These are phyloP conservation scores for Periconia sp. DNA, from an alignment of 2,329 filamentous ascomycete species.

Conservation along the genomic window DNA sequence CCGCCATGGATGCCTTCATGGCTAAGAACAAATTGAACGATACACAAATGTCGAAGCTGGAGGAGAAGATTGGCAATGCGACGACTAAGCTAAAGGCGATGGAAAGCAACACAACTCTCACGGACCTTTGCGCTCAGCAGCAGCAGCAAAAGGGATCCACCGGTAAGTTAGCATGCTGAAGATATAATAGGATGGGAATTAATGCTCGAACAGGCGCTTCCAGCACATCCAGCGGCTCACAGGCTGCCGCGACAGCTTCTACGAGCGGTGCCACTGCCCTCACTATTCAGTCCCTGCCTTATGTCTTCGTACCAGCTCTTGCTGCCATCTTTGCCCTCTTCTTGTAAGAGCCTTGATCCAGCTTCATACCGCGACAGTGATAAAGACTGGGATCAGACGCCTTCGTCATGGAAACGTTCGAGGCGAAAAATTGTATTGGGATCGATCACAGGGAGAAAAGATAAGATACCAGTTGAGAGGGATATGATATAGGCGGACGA, in stretches of 20 bases:
- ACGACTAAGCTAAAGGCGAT: conserved; percentile 27
- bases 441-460: too few relatives aligned
- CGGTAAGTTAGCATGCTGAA: too few relatives aligned
- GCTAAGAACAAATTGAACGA: conserved; percentile 28
- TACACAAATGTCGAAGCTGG: conserved; percentile 25
- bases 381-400: too few relatives aligned
- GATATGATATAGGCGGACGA: too few relatives aligned
- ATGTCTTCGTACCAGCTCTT: conserved; percentile 21
- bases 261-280: conserved; percentile 17
- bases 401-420: too few relatives aligned
- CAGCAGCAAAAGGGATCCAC: conserved; percentile 21
- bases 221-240: not conserved
- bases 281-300: conserved; percentile 20
- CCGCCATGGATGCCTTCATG: conserved; percentile 28
- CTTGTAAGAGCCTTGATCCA: too few relatives aligned
- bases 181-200: not conserved
- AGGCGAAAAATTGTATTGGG: too few relatives aligned
- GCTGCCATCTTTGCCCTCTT: conserved; percentile 22
- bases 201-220: not conserved
- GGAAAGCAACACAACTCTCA: conserved; percentile 35
- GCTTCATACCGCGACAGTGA: too few relatives aligned
- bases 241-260: conserved; percentile 4
- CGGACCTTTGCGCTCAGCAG: conserved; percentile 24
- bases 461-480: too few relatives aligned
- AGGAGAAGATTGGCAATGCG: conserved; percentile 27